Evolutionary conservation across 768 basidiomycete species (phyloP), one percentile per base, ranked within the genome.

Genomic region (Coprinellus aureogranulatus): DNA sequence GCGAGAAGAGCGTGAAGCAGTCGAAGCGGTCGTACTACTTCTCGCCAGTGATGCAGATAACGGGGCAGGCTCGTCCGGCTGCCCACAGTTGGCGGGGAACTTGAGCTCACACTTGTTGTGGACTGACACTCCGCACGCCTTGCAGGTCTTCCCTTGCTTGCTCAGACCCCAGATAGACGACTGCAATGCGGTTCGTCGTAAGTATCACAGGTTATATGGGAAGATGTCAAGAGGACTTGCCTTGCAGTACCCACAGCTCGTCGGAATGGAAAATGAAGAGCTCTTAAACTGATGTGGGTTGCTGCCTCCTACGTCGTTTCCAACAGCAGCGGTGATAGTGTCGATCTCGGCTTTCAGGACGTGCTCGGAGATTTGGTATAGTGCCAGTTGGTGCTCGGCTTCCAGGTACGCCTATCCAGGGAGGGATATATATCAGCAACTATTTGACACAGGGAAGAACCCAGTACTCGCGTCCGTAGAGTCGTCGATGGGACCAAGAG

Each of bases 41-140:
- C 57, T 44, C 14, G 40, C 20, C 34, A 58, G 31, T 27, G 42
- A 27, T 2, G 56, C 39, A 30, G 41, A 53, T n/a, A 51, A 6
- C 14, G 14, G 48, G 5, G 41, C 25, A 20, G 27, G 12, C 30
- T 44, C 40, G 22, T 58, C 57, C 18, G 34, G 34, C 4, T 53
- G 57, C 12, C 57, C 57, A 46, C 57, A 58, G 27, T 58, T 58
- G 14, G 57, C 57, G 2, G 57, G 57, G 44, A 58, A 27, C 57
- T 92, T 94, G 49, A 94, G 70, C 69, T 93, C 92, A 70, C 92
- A 94, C 69, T 90, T 92, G 47, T 84, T 75, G 68, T 93, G 92
- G 6, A 93, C 91, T 20, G 88, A 87, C 50, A 93, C 70, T 1
- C 87, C 85, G 67, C 92, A 94, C 12, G 77, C 70, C 67, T 79